Evolutionary conservation across 2,329 filamentous ascomycete species (phyloP).

Genomic region (Fusarium temperatum): DNA sequence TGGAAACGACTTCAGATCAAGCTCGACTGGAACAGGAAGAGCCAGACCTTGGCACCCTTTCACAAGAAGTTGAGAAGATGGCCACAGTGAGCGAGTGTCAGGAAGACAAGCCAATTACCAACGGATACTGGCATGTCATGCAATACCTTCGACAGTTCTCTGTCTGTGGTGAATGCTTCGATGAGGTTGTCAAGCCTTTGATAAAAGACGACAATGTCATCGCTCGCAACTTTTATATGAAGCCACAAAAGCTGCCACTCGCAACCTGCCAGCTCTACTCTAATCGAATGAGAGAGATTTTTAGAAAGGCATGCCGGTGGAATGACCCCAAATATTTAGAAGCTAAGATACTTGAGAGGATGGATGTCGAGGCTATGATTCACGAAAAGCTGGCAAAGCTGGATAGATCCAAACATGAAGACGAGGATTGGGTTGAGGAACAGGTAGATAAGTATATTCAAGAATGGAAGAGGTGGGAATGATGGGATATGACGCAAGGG

Average conservation of each 20-base stretch:
- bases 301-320: constrained; percentile 70
- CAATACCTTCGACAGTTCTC: constrained; percentile 79
- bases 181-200: constrained; percentile 78
- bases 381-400: constrained; percentile 61
- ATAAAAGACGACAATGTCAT: constrained; percentile 63
- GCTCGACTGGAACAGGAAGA: constrained; percentile 55
- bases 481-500: constrained; percentile 36
- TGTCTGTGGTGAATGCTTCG: constrained; percentile 88
- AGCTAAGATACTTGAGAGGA: constrained; percentile 64
- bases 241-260: constrained; percentile 63
- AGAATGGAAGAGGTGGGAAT: constrained; percentile 69
- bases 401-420: constrained; percentile 47
- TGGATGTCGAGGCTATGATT: constrained; percentile 67
- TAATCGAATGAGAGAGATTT: constrained; percentile 78
- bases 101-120: constrained; percentile 68
- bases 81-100: constrained; percentile 69
- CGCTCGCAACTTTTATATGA: constrained; percentile 71
- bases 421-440: constrained; percentile 51
- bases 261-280: constrained; percentile 84
- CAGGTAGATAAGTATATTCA: constrained; percentile 60
- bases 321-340: constrained; percentile 74
- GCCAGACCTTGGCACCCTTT: constrained; percentile 69
- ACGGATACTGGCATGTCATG: constrained; percentile 80
- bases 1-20: constrained; percentile 66
- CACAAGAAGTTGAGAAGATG: constrained; percentile 69